Conservation (phyloP, 495 filamentous ascomycete genomes). For the Penicillium canescens region DNA sequence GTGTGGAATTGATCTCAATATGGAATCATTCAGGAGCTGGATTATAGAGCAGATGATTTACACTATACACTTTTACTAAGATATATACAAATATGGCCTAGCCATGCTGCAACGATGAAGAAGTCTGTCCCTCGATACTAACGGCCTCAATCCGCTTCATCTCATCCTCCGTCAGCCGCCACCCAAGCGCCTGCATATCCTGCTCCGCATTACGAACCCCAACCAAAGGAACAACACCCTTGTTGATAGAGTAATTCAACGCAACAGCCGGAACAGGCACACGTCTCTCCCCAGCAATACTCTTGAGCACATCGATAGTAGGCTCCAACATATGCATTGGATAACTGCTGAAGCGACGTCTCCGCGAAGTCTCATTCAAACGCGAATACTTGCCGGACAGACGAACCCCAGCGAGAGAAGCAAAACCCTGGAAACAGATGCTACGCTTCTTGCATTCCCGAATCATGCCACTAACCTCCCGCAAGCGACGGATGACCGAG, state of each 20-base stretch:
- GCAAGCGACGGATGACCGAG: slow-evolving; percentile 23
- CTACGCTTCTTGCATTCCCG: slow-evolving; percentile 21
- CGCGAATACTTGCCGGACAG: slow-evolving; percentile 27
- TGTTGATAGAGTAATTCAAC: slow-evolving; percentile 43
- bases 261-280: slow-evolving; percentile 35
- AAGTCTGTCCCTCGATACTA: slow-evolving; percentile 22
- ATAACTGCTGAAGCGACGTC: slow-evolving; percentile 28
- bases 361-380: slow-evolving; percentile 17
- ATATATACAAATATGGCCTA: slow-evolving; percentile 1
- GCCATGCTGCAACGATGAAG: slow-evolving; percentile 24
- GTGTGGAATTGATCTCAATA: too few relatives aligned
- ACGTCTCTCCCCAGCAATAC: slow-evolving; percentile 24
- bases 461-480: slow-evolving; percentile 24
- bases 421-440: slow-evolving; percentile 30
- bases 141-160: slow-evolving; percentile 25
- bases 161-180: slow-evolving; percentile 25
- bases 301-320: slow-evolving; percentile 25
- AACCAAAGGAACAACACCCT: slow-evolving; percentile 22
- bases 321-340: slow-evolving; percentile 29
- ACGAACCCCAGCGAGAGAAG: slow-evolving; percentile 21
- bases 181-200: slow-evolving; percentile 27
- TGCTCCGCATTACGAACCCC: slow-evolving; percentile 22
- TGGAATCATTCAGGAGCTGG: too few relatives aligned
- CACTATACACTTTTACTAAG: too few relatives aligned
- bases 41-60: too few relatives aligned